These are phyloP conservation scores for Saccharomycopsis fibuligera DNA, from an alignment of 805 yeast genomes.

Conservation along the genomic window DNA sequence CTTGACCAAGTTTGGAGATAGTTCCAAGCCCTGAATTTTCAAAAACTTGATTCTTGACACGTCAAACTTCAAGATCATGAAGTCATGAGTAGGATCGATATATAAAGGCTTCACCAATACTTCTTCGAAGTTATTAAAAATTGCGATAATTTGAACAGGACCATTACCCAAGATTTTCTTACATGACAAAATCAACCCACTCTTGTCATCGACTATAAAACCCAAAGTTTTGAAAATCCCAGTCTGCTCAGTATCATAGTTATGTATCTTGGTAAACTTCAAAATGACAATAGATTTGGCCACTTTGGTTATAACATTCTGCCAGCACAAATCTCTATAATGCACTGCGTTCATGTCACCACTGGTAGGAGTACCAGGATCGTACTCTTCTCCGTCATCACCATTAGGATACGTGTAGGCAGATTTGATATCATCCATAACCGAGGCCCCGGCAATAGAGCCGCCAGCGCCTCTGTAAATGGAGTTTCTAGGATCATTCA, in stretches of 20 bases:
- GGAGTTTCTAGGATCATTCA: conserved; percentile 19
- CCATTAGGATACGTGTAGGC: conserved; percentile 19
- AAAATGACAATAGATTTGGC: conserved; percentile 22
- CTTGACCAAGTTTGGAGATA: conserved; percentile 21
- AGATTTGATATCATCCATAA: conserved; percentile 20
- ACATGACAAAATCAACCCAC: conserved; percentile 21
- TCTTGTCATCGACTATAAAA: conserved; percentile 21
- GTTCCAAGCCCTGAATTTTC: conserved; percentile 20
- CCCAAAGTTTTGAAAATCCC: conserved; percentile 22
- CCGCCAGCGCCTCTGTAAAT: conserved; percentile 21
- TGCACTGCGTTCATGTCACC: conserved; percentile 22
- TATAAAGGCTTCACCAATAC: conserved; percentile 21
- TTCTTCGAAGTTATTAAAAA: conserved; percentile 22
- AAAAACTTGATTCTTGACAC: conserved; percentile 20
- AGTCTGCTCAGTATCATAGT: conserved; percentile 22
- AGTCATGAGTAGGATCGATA: conserved; percentile 22
- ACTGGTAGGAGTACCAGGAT: conserved; percentile 21
- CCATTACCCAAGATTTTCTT: conserved; percentile 22
- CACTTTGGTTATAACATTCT: conserved; percentile 21
- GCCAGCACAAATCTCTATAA: conserved; percentile 22
- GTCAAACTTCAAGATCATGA: conserved; percentile 22
- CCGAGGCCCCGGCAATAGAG: conserved; percentile 19
- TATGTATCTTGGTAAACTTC: conserved; percentile 21
- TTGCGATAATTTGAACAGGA: conserved; percentile 22
- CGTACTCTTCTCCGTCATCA: conserved; percentile 20